These are phyloP conservation scores for Exophiala mesophila DNA, from an alignment of 2,329 filamentous ascomycete species.

Conservation along the genomic window DNA sequence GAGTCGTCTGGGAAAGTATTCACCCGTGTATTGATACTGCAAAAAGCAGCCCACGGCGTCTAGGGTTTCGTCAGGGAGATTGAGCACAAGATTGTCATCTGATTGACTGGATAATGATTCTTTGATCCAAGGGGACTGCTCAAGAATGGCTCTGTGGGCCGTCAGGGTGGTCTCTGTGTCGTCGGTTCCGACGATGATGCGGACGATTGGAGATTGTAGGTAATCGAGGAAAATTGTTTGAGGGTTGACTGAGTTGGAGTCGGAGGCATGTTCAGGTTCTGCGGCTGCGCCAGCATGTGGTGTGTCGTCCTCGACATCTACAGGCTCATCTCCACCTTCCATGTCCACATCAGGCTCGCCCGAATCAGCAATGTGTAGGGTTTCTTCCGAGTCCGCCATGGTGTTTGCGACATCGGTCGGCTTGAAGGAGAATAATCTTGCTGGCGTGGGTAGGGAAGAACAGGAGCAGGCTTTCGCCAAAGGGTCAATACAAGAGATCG, in stretches of 20 bases:
- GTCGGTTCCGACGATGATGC: slow-evolving; percentile 59
- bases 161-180: slow-evolving; percentile 60
- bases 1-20: slow-evolving; percentile 69
- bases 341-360: slow-evolving; percentile 28
- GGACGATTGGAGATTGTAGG: slow-evolving; percentile 64
- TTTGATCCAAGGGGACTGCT: slow-evolving; percentile 67
- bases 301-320: slow-evolving; percentile 23
- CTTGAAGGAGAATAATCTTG: too few relatives aligned
- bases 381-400: slow-evolving; percentile 22
- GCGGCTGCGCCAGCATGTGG: slow-evolving; percentile 18
- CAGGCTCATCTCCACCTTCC: slow-evolving; percentile 24
- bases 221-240: slow-evolving; percentile 40
- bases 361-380: slow-evolving; percentile 16
- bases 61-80: slow-evolving; percentile 62
- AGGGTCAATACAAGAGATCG: too few relatives aligned
- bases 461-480: too few relatives aligned
- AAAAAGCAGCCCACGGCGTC: slow-evolving; percentile 74
- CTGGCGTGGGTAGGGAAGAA: too few relatives aligned
- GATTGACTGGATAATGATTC: slow-evolving; percentile 6
- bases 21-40: slow-evolving; percentile 77
- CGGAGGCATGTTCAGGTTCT: slow-evolving; percentile 15
- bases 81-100: slow-evolving; percentile 41
- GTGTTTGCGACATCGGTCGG: too few relatives aligned
- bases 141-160: slow-evolving; percentile 73
- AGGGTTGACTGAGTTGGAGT: slow-evolving; percentile 29